Evolutionary conservation across 2,329 filamentous ascomycete species (phyloP).

Genomic region (Calonectria multiphialidica): DNA sequence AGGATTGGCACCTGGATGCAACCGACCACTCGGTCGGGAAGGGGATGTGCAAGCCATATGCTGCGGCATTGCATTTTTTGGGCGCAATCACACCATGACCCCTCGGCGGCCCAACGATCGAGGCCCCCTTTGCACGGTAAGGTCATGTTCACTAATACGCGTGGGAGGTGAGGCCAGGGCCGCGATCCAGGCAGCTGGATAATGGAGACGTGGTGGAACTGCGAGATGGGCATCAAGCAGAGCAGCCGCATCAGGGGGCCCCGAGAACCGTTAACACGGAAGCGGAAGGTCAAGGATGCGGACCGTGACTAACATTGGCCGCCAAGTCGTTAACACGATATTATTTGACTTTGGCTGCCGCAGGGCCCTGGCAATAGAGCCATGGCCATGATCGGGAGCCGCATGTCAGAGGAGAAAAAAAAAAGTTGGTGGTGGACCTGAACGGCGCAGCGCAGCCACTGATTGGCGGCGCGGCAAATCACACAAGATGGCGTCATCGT

Average conservation of each 20-base stretch:
- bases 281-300: slow-evolving; percentile 21
- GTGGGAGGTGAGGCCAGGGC: slow-evolving; percentile 5
- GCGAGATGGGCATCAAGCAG: neutral
- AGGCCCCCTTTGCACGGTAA: neutral
- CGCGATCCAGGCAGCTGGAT: slow-evolving; percentile 6
- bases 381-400: slow-evolving; percentile 1
- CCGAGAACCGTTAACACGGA: slow-evolving; percentile 12
- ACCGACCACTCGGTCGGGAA: neutral
- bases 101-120: neutral
- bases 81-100: neutral
- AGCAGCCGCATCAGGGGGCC: neutral
- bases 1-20: neutral
- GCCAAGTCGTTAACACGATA: slow-evolving; percentile 13
- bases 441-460: neutral
- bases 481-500: slow-evolving; percentile 47
- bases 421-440: slow-evolving; percentile 25
- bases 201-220: neutral
- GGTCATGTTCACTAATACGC: slow-evolving; percentile 7
- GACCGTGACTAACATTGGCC: neutral
- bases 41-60: neutral
- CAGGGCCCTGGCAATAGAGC: neutral
- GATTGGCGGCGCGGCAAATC: slow-evolving; percentile 37
- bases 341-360: neutral
- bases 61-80: neutral
- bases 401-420: slow-evolving; percentile 23